phyloP scores from a whole-genome alignment of 352 stramenopile species.

The Thraustochytrium sp. region DNA sequence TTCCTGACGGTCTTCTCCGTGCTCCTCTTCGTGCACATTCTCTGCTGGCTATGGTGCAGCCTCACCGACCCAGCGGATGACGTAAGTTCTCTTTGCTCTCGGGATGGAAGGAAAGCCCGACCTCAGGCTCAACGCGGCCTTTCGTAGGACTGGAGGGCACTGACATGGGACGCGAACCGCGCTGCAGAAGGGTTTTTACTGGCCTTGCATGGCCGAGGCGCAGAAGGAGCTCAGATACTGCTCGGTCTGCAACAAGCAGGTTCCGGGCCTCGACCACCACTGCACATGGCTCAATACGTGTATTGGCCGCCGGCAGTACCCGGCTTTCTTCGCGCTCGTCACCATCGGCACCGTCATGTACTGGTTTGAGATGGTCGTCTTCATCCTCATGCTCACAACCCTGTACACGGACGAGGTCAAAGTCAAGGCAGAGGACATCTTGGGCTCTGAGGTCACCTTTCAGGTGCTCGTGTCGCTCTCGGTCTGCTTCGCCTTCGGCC shows the following conservation, averaged over 20 bases:
- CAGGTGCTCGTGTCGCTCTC: constrained; percentile 1
- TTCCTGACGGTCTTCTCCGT: constrained; percentile 64
- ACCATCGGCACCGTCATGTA: constrained; percentile 36
- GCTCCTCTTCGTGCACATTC: constrained; percentile 59
- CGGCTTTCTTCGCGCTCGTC: constrained; percentile 71
- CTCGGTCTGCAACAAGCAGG: constrained; percentile 71
- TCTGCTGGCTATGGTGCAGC: constrained; percentile 66
- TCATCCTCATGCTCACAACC: neutral
- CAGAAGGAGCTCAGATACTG: constrained; percentile 67
- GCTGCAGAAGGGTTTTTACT: neutral
- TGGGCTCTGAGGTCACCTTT: constrained; percentile 1
- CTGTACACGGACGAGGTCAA: neutral
- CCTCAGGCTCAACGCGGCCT: too few species aligned
- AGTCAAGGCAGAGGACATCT: neutral
- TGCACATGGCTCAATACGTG: constrained; percentile 77
- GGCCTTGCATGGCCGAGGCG: constrained; percentile 55
- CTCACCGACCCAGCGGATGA: constrained; percentile 53
- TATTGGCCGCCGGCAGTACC: constrained; percentile 72
- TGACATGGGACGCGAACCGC: too few species aligned
- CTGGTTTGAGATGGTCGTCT: constrained; percentile 18
- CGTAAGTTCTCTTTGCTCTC: neutral
- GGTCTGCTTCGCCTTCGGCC: neutral
- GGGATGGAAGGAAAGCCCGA: too few species aligned
- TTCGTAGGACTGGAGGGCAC: too few species aligned
- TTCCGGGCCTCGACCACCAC: constrained; percentile 68